phyloP scores from a whole-genome alignment of 73 alveolate genomes.

The Paramecium primaurelia region DNA sequence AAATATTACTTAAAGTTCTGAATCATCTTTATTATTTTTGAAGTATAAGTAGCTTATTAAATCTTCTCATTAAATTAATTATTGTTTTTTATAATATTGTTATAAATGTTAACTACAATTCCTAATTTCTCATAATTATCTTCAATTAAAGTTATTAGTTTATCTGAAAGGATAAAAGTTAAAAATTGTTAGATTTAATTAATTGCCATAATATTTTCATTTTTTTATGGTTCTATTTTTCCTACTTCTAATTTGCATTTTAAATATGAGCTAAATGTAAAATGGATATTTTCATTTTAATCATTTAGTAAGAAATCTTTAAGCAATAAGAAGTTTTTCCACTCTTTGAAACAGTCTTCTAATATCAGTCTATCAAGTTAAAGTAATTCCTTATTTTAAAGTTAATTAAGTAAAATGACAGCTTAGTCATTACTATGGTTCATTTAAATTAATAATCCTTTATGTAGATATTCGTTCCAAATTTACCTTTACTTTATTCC shows the following conservation, averaged over 20 bases:
- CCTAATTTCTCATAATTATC: neutral
- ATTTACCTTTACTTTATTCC: too few relatives aligned
- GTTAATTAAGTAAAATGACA: neutral
- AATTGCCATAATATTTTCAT: neutral
- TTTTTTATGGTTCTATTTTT: too few relatives aligned
- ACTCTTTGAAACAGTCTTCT: neutral
- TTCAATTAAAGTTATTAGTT: too few relatives aligned
- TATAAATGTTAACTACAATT: too few relatives aligned
- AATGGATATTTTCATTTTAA: too few relatives aligned
- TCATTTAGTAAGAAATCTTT: neutral
- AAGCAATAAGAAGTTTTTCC: neutral
- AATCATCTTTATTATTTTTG: neutral
- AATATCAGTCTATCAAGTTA: neutral
- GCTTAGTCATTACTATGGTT: neutral
- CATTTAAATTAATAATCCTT: neutral
- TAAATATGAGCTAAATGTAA: neutral
- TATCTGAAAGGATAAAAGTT: neutral
- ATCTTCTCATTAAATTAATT: too few relatives aligned
- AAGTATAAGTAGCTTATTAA: too few relatives aligned
- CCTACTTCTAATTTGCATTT: neutral
- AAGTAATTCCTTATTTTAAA: neutral
- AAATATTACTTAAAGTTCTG: too few relatives aligned
- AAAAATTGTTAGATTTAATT: neutral
- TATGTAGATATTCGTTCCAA: neutral
- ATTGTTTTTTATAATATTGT: too few relatives aligned